Base-by-base conservation (phyloP, 176 grass and related monocot genomes). In the Elymus sibiricus region DNA sequence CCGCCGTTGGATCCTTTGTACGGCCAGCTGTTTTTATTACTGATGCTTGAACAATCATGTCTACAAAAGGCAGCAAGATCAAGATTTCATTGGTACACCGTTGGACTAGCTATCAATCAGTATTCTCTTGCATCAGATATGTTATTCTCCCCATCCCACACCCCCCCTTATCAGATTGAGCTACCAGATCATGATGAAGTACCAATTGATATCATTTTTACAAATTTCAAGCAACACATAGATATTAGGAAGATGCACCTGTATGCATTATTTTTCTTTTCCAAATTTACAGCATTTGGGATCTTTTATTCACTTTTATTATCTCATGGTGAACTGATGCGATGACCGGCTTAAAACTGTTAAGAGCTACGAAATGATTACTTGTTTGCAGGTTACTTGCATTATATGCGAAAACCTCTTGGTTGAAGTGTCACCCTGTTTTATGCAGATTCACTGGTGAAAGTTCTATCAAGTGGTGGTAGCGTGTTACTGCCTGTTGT, bases 21-120 rank as follows among this genome's bases (percentile, higher is more conserved):
- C 82, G 95, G 14, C 95, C 95, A 85, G 95, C 95, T 90, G 95
- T 95, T 93, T 87, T 98, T 79, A 98, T 98, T 90, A 98, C 95
- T 56, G 95, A 98, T 89, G 91, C 64, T 87, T 98, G 79, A 98
- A 98, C 61, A 98, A 98, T 90, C 93, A 98, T 78, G 76, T 91
- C 29, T 92, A 95, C 84, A 98, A 93, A 75, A 92, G 88, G 55
- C 88, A 98, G 82, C 90, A 92, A 69, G 93, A 98, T 74, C 91
- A 95, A 86, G 89, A 98, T 79, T 98, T 98, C 47, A 86, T 98
- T 81, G 91, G 93, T 98, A 95, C 5, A 77, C 26, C 25, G 70
- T 21, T 79, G 67, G 3, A 74, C 51, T 31, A 78, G 13, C 32
- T 91, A 38, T 70, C 46, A 17, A 55, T 55, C 19, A 31, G 68